These are phyloP conservation scores for Fusarium foetens DNA, from an alignment of 2,329 filamentous ascomycete species.

Conservation along the genomic window DNA sequence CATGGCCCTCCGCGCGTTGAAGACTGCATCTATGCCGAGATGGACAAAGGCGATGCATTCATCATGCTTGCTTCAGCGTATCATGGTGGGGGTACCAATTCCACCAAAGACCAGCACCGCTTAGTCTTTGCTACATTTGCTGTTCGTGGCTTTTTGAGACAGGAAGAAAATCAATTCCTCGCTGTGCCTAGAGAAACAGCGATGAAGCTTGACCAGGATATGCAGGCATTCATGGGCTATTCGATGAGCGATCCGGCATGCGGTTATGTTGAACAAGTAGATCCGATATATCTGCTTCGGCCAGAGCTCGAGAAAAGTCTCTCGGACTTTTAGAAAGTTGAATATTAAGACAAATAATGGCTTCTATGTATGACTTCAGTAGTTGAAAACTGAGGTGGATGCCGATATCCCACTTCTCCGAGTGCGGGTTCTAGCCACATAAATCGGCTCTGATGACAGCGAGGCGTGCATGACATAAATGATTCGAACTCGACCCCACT, in stretches of 20 bases:
- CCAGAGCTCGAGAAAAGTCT: conserved; percentile 19
- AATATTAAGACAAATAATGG: not conserved
- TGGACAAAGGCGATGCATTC: conserved; percentile 31
- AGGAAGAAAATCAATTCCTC: conserved; percentile 32
- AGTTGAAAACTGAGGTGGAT: too few species aligned
- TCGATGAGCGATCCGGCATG: conserved; percentile 28
- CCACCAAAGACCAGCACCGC: conserved; percentile 18
- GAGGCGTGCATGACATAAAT: not conserved
- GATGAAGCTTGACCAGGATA: conserved; percentile 7
- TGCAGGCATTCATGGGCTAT: conserved; percentile 29
- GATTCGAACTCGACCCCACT: not conserved
- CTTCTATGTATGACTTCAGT: not conserved
- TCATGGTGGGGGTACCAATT: conserved; percentile 24
- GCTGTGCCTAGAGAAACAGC: conserved; percentile 9
- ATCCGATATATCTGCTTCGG: conserved; percentile 27
- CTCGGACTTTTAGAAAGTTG: not conserved
- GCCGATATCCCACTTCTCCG: not conserved
- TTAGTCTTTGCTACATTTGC: conserved; percentile 18
- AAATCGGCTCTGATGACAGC: not conserved
- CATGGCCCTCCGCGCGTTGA: conserved; percentile 11
- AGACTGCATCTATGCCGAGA: conserved; percentile 23
- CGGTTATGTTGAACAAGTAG: conserved; percentile 28
- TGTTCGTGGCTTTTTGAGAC: conserved; percentile 13
- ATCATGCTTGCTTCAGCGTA: conserved; percentile 30
- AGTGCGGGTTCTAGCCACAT: not conserved